Evolutionary conservation across 768 basidiomycete species (phyloP).

Genomic region (Rossbeevera mucosa): DNA sequence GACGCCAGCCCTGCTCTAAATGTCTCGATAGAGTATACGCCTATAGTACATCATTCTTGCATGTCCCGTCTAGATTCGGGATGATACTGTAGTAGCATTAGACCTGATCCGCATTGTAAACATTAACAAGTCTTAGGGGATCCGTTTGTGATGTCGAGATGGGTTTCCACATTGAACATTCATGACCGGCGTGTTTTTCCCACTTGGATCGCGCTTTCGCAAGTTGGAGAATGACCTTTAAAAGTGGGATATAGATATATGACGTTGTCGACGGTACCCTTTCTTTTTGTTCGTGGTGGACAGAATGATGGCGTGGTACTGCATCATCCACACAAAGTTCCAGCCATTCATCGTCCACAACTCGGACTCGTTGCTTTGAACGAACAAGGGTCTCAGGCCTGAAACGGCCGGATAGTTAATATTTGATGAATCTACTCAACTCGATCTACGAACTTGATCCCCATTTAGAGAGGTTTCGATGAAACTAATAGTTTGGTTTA

Average conservation of each 20-base stretch:
- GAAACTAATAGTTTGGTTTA: too few relatives aligned
- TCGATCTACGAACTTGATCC: too few relatives aligned
- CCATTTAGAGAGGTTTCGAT: too few relatives aligned
- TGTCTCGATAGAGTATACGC: not conserved
- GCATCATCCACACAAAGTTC: too few relatives aligned
- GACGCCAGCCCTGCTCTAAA: not conserved
- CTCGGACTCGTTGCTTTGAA: not conserved
- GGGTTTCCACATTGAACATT: not conserved
- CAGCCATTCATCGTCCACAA: not conserved
- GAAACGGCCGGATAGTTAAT: too few relatives aligned
- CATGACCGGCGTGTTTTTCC: not conserved
- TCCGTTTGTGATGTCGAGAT: not conserved
- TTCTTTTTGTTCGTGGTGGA: too few relatives aligned
- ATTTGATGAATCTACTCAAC: too few relatives aligned
- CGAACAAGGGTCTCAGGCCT: not conserved
- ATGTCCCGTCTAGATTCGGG: conserved; percentile 8
- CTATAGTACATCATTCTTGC: conserved; percentile 2
- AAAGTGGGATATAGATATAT: too few relatives aligned
- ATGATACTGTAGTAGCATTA: not conserved
- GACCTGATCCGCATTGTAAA: not conserved
- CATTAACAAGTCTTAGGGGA: not conserved
- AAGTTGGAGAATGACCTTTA: not conserved
- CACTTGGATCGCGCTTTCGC: not conserved
- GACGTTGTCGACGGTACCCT: too few relatives aligned
- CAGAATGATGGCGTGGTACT: too few relatives aligned